Evolutionary conservation across 768 basidiomycete genomes (phyloP), one percentile per base, ranked within the genome.

Genomic region (Leccinum sublutescens): DNA sequence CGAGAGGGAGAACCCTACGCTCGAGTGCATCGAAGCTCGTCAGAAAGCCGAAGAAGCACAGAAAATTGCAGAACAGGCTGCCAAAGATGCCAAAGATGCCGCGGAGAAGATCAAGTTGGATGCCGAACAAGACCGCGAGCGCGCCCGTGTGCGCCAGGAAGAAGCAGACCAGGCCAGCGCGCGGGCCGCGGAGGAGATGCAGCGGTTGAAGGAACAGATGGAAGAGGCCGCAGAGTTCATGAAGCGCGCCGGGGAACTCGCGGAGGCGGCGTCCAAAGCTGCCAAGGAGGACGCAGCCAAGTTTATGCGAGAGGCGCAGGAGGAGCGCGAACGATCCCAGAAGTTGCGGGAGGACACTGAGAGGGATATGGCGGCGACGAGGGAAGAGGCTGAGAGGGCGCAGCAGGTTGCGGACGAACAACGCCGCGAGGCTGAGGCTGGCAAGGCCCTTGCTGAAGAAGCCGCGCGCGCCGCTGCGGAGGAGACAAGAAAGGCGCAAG

Each of bases 191-290:
- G 45, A 47, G 45, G 45, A 47, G 45, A 21, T 0, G 11, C 1
- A 47, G 19, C 4, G 31, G 50, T 49, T 63, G 64, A 57, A 14
- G 38, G 45, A 1, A 6, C 65, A 57, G 31, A 59, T 68, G 38
- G 59, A 54, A 14, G 63, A 60, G 15, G 63, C 53, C 2, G 38
- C 38, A 4, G 14, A 11, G 1, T 27, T 54, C 11, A 17, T 51
- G 2, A 49, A 14, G 11, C 56, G 31, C 0, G 61, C 55, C 0
- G 40, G 62, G 19, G 56, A 56, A 19, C 56, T 55, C 14, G 17
- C 58, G 0, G 62, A 62, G 38, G 60, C 43, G 1, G 56, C 61
- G 10, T 23, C 53, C 33, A 56, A 47, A 0, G 51, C 55, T 14
- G 60, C 58, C 1, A 56, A n/a, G 25, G 60, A 60, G 29, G 67